phyloP scores from a whole-genome alignment of 164 flowering plant species.

The Malania oleifera region DNA sequence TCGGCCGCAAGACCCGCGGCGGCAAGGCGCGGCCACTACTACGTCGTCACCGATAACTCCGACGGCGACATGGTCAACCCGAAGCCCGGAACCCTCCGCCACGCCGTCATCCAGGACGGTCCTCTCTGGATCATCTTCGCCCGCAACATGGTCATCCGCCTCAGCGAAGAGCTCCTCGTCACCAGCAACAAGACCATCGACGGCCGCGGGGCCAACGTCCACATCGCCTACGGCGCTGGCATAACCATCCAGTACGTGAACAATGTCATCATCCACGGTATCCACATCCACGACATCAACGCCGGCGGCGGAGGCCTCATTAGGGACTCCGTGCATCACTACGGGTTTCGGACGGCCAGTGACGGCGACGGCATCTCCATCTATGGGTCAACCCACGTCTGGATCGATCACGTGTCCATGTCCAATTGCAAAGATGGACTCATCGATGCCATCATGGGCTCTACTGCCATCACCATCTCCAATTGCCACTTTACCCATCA shows the following conservation, averaged over 20 bases:
- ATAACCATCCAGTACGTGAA: constrained; percentile 45
- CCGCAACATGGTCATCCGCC: constrained; percentile 45
- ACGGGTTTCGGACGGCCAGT: constrained; percentile 34
- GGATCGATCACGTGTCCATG: constrained; percentile 73
- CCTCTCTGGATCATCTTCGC: constrained; percentile 75
- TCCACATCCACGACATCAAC: constrained; percentile 47
- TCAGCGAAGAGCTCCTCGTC: constrained; percentile 40
- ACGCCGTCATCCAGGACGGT: constrained; percentile 44
- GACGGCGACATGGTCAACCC: constrained; percentile 64
- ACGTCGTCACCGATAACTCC: constrained; percentile 47
- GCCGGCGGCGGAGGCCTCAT: constrained; percentile 43
- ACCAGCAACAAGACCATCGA: constrained; percentile 46
- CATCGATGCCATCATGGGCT: constrained; percentile 48
- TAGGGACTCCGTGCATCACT: constrained; percentile 44
- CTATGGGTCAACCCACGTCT: constrained; percentile 48
- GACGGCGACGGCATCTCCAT: constrained; percentile 72
- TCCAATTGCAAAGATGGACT: constrained; percentile 58
- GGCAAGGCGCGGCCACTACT: constrained; percentile 46
- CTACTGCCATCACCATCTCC: constrained; percentile 77
- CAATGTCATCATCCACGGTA: constrained; percentile 53
- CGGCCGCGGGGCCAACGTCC: constrained; percentile 49
- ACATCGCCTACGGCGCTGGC: constrained; percentile 49
- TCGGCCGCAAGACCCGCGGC: constrained; percentile 50
- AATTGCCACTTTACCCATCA: constrained; percentile 69
- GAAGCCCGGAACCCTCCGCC: constrained; percentile 59